A percentile compares a stretch with the other conserved stretches of the same genome.
phyloP scores from a whole-genome alignment of 2,329 filamentous ascomycete species.

The Aspergillus awamori region DNA sequence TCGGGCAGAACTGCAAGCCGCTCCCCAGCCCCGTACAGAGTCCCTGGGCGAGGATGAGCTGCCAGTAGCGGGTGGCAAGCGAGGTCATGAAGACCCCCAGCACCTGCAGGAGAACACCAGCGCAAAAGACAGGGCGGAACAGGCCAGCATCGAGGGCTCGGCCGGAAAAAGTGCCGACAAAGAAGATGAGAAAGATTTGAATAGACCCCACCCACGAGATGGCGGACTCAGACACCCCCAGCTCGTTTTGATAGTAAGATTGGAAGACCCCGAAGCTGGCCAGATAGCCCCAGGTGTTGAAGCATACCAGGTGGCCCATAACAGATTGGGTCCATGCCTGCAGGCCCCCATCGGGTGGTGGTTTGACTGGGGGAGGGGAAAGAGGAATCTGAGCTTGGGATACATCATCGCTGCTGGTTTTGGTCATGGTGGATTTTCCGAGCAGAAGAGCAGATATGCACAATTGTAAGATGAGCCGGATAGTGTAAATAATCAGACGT shows the following conservation, averaged over 20 bases:
- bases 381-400: not conserved
- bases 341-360: conserved; percentile 25
- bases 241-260: not conserved
- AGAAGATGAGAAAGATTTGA: conserved; percentile 20
- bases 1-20: conserved; percentile 19
- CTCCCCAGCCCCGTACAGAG: conserved; percentile 21
- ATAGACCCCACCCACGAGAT: conserved; percentile 21
- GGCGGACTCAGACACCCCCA: not conserved
- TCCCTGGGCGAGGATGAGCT: conserved; percentile 21
- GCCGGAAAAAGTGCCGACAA: conserved; percentile 30
- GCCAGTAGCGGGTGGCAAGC: conserved; percentile 20
- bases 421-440: not conserved
- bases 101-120: conserved; percentile 35
- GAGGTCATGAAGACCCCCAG: conserved; percentile 28
- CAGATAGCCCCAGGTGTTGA: conserved; percentile 22
- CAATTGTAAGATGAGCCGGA: not conserved
- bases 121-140: conserved; percentile 33
- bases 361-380: not conserved
- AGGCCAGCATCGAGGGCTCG: conserved; percentile 46
- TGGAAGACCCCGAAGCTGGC: conserved; percentile 12
- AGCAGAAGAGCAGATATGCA: not conserved
- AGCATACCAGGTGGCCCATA: conserved; percentile 19
- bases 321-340: conserved; percentile 25
- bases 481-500: not conserved
- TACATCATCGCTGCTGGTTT: not conserved